A percentile compares a stretch with the other conserved stretches of the same genome.
Evolutionary conservation across 306 rosid genomes (phyloP).

Genomic region (Carpinus fangiana): DNA sequence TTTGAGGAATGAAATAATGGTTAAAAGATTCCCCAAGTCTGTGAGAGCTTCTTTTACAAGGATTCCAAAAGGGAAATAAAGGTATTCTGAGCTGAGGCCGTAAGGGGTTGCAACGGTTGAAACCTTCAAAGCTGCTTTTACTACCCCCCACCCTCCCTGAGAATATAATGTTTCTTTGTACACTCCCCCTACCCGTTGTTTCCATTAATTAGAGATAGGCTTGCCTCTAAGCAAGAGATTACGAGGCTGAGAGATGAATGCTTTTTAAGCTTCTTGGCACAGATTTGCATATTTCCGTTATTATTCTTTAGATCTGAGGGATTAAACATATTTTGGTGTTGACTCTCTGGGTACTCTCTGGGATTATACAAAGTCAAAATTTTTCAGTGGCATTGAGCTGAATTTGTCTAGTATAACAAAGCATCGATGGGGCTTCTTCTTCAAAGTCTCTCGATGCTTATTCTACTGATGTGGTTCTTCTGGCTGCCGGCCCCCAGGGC

Average conservation of each 20-base stretch:
- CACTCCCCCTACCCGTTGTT: conserved; percentile 27
- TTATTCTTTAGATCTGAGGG: conserved; percentile 23
- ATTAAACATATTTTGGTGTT: conserved; percentile 9
- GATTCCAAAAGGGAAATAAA: conserved; percentile 49
- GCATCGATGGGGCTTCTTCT: conserved; percentile 66
- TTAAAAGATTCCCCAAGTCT: conserved; percentile 39
- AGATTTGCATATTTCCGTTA: conserved; percentile 38
- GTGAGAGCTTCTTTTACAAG: conserved; percentile 45
- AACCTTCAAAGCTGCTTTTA: conserved; percentile 67
- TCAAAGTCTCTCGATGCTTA: conserved; percentile 53
- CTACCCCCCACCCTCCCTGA: conserved; percentile 10
- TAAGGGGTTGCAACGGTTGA: conserved; percentile 57
- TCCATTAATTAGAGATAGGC: conserved; percentile 37
- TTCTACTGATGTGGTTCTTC: conserved; percentile 43
- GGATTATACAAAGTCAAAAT: conserved; percentile 5
- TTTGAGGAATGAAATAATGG: conserved; percentile 43
- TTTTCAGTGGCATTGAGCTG: conserved; percentile 40
- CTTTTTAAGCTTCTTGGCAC: conserved; percentile 25
- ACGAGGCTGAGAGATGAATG: conserved; percentile 14
- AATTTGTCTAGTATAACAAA: conserved; percentile 21
- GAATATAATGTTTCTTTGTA: conserved; percentile 36
- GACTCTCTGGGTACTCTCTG: conserved; percentile 27
- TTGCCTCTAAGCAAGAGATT: conserved; percentile 37
- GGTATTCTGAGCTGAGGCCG: conserved; percentile 8
- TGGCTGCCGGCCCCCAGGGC: conserved; percentile 44